Base-by-base conservation (phyloP, 805 yeast species). In the Ogataea pignaliae region DNA sequence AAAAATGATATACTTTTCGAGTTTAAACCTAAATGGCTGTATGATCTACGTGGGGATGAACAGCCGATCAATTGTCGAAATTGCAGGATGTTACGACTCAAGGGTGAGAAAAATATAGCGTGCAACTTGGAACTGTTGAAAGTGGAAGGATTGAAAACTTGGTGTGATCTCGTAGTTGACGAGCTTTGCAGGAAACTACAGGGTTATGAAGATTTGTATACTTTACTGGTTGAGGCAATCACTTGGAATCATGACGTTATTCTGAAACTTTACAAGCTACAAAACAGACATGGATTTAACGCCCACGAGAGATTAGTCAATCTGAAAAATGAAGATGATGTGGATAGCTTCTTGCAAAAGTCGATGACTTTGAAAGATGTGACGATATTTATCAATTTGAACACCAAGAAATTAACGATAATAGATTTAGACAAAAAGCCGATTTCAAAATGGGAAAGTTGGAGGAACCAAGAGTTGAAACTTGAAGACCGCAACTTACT, bases 341-440 rank as follows among this genome's bases (percentile, higher is more conserved):
- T 73, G 10, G 66, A 67, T 45, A 67, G 67, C 1, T 64, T 61
- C 29, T 52, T 77, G 26, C 62, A 69, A 7, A 55, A 68, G 16
- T 66, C 70, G 2, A 78, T 78, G 82, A 73, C 82, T 0, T 51
- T 78, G 40, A 63, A 78, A 47, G 83, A 78, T 52, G 74, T 75
- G 13, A 78, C 81, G 1, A 48, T 78, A 10, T 71, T 77, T 43
- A 51, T 76, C 15, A 68, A 69, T 37, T 60, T 75, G 36, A 66
- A 61, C 9, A 42, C 42, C 7, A 26, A 31, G 8, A 26, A 29
- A 10, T 43, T 54, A 12, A 64, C 59, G 37, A 58, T 78, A 32
- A 63, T 75, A 36, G 83, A 78, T 52, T 56, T 78, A 42, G 83
- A 78, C 51, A 62, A 70, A 48, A 78, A 78, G 52, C 65, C 73